These are phyloP conservation scores for Trichoderma reesei DNA, from an alignment of 495 filamentous ascomycete genomes.

Conservation along the genomic window DNA sequence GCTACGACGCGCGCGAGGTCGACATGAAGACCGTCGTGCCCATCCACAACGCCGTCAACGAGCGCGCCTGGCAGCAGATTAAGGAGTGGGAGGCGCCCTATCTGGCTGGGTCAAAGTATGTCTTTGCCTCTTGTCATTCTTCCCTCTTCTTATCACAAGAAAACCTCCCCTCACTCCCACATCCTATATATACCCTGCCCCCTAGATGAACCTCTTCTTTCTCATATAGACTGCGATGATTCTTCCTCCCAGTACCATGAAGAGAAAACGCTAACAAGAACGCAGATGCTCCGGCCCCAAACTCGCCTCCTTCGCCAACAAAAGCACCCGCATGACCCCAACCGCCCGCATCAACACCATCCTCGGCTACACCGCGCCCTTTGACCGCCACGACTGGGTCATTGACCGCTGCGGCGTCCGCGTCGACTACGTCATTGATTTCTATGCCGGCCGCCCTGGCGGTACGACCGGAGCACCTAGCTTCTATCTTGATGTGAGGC, in stretches of 20 bases:
- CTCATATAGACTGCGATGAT: too few species aligned
- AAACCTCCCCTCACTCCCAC: neutral
- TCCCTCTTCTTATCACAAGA: neutral
- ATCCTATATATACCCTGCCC: too few species aligned
- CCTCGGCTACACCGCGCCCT: constrained; percentile 80
- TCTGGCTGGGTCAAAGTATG: constrained; percentile 42
- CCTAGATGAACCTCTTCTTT: too few species aligned
- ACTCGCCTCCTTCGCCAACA: constrained; percentile 73
- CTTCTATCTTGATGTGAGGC: constrained; percentile 91
- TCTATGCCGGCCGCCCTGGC: constrained; percentile 71
- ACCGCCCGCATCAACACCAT: constrained; percentile 70
- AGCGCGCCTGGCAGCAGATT: constrained; percentile 78
- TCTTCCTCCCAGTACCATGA: neutral
- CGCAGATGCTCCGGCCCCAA: constrained; percentile 68
- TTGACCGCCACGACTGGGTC: constrained; percentile 96
- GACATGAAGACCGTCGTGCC: constrained; percentile 88
- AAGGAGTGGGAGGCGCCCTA: constrained; percentile 70
- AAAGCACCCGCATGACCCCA: constrained; percentile 64
- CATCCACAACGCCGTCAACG: constrained; percentile 96
- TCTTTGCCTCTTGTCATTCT: constrained; percentile 3
- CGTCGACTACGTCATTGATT: constrained; percentile 96
- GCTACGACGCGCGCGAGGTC: constrained; percentile 43
- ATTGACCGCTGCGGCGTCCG: constrained; percentile 84
- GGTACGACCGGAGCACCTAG: constrained; percentile 51
- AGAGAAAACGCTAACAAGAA: neutral